These are phyloP conservation scores for Citrus trifoliata DNA, from an alignment of 345 rosid species.

Conservation along the genomic window DNA sequence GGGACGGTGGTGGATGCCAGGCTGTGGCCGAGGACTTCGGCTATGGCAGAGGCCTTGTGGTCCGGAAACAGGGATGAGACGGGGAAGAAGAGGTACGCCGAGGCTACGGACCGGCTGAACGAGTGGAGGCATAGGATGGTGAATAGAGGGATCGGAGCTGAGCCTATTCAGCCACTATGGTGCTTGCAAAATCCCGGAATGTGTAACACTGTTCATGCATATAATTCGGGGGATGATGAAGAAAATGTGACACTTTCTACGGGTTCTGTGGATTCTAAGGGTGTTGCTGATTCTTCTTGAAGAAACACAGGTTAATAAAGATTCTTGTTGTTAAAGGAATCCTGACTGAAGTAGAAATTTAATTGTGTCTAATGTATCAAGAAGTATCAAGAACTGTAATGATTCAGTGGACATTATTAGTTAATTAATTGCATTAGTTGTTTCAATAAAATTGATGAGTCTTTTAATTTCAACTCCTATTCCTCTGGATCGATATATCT, in stretches of 20 bases:
- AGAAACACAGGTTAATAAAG: neutral
- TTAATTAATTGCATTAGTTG: too few relatives aligned
- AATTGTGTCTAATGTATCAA: too few relatives aligned
- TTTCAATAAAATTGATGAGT: too few relatives aligned
- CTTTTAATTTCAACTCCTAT: too few relatives aligned
- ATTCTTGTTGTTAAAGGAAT: neutral
- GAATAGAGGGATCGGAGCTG: constrained; percentile 71
- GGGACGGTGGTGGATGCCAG: constrained; percentile 55
- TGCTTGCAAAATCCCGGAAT: constrained; percentile 73
- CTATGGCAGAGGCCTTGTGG: constrained; percentile 83
- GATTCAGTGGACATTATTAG: too few relatives aligned
- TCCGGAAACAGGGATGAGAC: constrained; percentile 70
- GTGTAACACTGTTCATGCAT: constrained; percentile 61
- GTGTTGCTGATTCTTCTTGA: neutral
- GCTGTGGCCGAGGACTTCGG: constrained; percentile 85
- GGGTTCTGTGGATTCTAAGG: neutral
- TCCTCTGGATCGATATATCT: too few relatives aligned
- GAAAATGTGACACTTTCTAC: neutral
- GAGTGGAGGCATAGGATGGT: constrained; percentile 91
- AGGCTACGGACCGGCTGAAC: constrained; percentile 67
- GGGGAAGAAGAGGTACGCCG: constrained; percentile 63
- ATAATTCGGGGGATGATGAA: neutral
- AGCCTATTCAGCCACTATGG: constrained; percentile 91
- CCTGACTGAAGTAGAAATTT: too few relatives aligned
- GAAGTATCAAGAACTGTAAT: too few relatives aligned